Evolutionary conservation across 2,329 filamentous ascomycete species (phyloP).

Genomic region (Torrubiella hemipterigena): DNA sequence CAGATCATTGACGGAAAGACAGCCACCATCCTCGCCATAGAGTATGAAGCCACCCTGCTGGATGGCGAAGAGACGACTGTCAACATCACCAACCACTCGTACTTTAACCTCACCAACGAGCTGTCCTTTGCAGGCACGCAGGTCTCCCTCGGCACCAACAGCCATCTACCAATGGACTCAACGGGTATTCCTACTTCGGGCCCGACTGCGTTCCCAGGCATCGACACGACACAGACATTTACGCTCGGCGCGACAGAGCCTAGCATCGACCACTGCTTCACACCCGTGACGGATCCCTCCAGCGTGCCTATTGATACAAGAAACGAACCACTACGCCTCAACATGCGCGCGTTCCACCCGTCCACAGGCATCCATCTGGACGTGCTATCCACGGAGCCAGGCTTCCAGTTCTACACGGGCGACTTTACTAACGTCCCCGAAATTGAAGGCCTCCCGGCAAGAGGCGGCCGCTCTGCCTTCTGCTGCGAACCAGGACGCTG

Average conservation of each 20-base stretch:
- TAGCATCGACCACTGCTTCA: slow-evolving; percentile 83
- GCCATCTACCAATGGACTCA: slow-evolving; percentile 63
- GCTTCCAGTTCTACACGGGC: slow-evolving; percentile 95
- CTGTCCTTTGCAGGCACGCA: slow-evolving; percentile 41
- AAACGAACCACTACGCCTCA: slow-evolving; percentile 45
- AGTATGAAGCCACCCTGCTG: slow-evolving; percentile 79
- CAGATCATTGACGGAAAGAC: slow-evolving; percentile 50
- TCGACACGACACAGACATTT: slow-evolving; percentile 57
- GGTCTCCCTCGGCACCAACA: slow-evolving; percentile 54
- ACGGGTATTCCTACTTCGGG: slow-evolving; percentile 62
- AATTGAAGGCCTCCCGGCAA: slow-evolving; percentile 47
- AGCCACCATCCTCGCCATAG: slow-evolving; percentile 65
- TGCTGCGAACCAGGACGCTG: slow-evolving; percentile 88
- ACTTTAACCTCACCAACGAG: slow-evolving; percentile 51
- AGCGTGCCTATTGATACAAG: slow-evolving; percentile 57
- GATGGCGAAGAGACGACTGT: slow-evolving; percentile 80
- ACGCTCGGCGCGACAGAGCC: slow-evolving; percentile 59
- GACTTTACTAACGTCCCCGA: slow-evolving; percentile 69
- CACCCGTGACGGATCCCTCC: slow-evolving; percentile 53
- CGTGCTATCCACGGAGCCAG: slow-evolving; percentile 82
- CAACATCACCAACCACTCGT: slow-evolving; percentile 92
- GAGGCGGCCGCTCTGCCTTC: slow-evolving; percentile 63
- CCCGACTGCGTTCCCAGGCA: slow-evolving; percentile 51
- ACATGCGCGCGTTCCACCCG: slow-evolving; percentile 64
- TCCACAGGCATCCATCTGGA: slow-evolving; percentile 69